Conservation (phyloP, 495 filamentous ascomycete species). For the Podospora pseudocomata region DNA sequence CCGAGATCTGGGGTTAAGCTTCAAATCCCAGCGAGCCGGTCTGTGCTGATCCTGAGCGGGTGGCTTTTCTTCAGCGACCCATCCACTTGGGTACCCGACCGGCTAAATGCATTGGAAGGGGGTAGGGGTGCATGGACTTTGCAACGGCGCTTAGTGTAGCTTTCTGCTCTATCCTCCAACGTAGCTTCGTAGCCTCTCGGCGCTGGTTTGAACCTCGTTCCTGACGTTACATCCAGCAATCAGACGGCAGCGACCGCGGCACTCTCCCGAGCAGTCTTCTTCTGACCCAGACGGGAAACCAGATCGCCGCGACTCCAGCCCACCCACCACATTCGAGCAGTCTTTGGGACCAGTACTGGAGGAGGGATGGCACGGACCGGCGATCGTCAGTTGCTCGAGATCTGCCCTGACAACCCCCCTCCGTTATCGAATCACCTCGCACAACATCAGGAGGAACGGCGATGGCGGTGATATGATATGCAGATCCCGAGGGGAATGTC, state of each 20-base stretch:
- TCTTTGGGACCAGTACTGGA: neutral
- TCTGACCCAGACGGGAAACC: constrained; percentile 15
- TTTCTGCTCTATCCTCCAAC: too few relatives aligned
- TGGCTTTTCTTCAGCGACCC: constrained; percentile 34
- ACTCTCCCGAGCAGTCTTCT: constrained; percentile 15
- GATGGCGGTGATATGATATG: constrained; percentile 8
- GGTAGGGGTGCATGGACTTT: constrained; percentile 20
- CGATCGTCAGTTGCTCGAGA: constrained; percentile 9
- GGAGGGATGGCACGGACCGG: constrained; percentile 12
- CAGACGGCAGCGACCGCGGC: constrained; percentile 13
- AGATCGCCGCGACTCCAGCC: neutral
- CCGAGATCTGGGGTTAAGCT: constrained; percentile 9
- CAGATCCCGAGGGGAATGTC: constrained; percentile 4
- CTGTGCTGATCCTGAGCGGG: constrained; percentile 35
- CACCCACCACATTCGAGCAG: constrained; percentile 1
- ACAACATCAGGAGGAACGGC: neutral
- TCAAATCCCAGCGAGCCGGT: constrained; percentile 25
- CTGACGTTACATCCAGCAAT: constrained; percentile 19
- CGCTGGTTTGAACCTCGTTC: neutral
- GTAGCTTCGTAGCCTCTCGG: too few relatives aligned
- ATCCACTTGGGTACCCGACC: constrained; percentile 34
- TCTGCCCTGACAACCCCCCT: neutral
- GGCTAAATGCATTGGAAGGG: constrained; percentile 31
- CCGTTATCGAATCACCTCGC: neutral
- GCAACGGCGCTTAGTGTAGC: constrained; percentile 28